Evolutionary conservation across 2,329 filamentous ascomycete species (phyloP).

Genomic region (Claviceps spartinae): DNA sequence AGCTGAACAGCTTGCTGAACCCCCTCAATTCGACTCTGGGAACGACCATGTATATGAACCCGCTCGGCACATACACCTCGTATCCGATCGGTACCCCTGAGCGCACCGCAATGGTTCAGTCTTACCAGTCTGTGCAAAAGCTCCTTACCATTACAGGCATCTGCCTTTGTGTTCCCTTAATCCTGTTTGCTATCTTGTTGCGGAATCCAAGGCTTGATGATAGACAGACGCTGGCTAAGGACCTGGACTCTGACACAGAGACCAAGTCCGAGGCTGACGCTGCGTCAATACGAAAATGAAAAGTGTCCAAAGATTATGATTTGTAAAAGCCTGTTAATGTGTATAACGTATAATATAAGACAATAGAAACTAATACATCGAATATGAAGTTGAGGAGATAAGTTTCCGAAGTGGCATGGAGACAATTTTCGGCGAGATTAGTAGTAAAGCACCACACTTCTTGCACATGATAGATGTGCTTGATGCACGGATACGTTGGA

Average conservation of each 20-base stretch:
- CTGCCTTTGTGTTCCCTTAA: constrained; percentile 33
- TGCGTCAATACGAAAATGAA: not conserved
- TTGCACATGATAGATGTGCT: not conserved
- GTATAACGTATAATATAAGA: not conserved
- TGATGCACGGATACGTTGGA: not conserved
- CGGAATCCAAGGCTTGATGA: constrained; percentile 33
- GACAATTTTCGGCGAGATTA: not conserved
- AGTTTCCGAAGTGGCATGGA: not conserved
- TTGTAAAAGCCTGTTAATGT: not conserved
- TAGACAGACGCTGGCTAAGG: constrained; percentile 28
- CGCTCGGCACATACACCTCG: constrained; percentile 40
- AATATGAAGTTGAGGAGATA: not conserved
- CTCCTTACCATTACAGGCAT: constrained; percentile 35
- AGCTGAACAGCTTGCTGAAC: constrained; percentile 32
- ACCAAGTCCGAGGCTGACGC: not conserved
- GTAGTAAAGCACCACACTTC: too few species aligned
- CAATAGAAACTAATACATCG: not conserved
- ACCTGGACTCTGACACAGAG: constrained; percentile 10
- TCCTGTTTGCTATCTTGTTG: constrained; percentile 27
- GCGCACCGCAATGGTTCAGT: constrained; percentile 40
- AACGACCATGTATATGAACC: constrained; percentile 43
- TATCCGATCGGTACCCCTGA: constrained; percentile 37
- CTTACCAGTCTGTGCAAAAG: constrained; percentile 34
- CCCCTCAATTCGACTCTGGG: constrained; percentile 28
- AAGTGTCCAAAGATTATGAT: not conserved